Conservation (phyloP, 345 rosid genomes). For the Diplotaxis tenuifolia region DNA sequence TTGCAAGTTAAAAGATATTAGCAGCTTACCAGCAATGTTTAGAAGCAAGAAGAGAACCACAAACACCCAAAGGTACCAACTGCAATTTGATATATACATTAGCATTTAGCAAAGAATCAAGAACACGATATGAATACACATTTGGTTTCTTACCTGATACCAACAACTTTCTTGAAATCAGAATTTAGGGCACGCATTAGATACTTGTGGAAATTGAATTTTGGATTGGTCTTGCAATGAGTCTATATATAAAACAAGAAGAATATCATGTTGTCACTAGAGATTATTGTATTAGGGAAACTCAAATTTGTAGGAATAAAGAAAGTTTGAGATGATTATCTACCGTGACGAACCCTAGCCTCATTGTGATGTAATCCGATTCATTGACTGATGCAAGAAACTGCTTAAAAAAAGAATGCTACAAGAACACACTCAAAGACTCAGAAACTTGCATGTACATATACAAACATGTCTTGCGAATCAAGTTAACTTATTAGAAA, state of each 20-base stretch:
- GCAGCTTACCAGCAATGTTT: slow-evolving; percentile 54
- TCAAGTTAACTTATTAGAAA: not conserved
- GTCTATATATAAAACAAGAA: slow-evolving; percentile 42
- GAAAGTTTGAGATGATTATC: not conserved
- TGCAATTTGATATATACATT: slow-evolving; percentile 37
- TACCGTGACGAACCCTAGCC: slow-evolving; percentile 85
- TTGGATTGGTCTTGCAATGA: slow-evolving; percentile 71
- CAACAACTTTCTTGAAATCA: slow-evolving; percentile 92
- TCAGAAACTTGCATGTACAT: not conserved
- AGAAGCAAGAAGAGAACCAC: slow-evolving; percentile 74
- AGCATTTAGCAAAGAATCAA: slow-evolving; percentile 5
- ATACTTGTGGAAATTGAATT: slow-evolving; percentile 80
- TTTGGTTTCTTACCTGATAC: slow-evolving; percentile 58
- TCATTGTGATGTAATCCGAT: slow-evolving; percentile 74
- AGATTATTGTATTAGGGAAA: not conserved
- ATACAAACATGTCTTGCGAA: not conserved
- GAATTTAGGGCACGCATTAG: slow-evolving; percentile 87
- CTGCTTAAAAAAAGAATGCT: slow-evolving; percentile 90
- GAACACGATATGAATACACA: not conserved
- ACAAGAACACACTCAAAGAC: slow-evolving; percentile 11
- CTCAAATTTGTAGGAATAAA: not conserved
- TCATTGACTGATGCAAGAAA: slow-evolving; percentile 70
- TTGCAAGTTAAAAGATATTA: not conserved
- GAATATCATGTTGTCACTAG: not conserved
- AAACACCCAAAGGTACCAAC: slow-evolving; percentile 94